Base-by-base conservation (phyloP, 2,329 filamentous ascomycete genomes). In the Aspergillus jensenii region DNA sequence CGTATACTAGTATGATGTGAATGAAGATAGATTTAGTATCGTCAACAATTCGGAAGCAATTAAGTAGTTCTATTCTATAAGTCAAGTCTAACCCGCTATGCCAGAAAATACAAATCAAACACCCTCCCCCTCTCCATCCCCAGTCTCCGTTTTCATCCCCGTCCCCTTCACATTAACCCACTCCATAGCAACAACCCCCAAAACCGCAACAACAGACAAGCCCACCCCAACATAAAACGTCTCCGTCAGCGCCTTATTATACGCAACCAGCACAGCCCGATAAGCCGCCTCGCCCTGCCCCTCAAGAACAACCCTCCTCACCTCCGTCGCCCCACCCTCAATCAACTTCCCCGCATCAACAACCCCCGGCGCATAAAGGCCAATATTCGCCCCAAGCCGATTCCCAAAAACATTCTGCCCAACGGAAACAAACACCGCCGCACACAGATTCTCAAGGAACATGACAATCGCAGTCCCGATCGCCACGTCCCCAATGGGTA, bases 401-500 rank as follows among this genome's bases (percentile, higher is more conserved):
- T 61, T 62, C 8, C 50, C 56, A 17, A 65, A 63, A 12, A 65
- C 56, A 35, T 59, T 65, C 46, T 60, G 60, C 3, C 53, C 59
- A 0, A 64, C 59, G 1, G 58, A 62, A 3, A 58, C 56, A 41
- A 63, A 44, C 6, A 58, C 39, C 1, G 59, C 59, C 4, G 41
- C 51, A 2, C 50, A 23, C 6, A 58, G 49, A 17, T 52, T 58
- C 40, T 63, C 51, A 0, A 46, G 27, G 23, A 61, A 63, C 35
- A 61, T 59, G 17, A 61, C 50, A 6, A 63, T 51, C 4, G 59
- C 50, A 0, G 56, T 54, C 2, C 54, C 56, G 14, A 61, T 41
- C 1, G 61, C 37, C 6, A 63, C 51, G 15, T 59, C 60, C 5
- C 50, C 23, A 19, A 59, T 37, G 2, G 56, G 41, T 0, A 61